These are phyloP conservation scores for Nannizziopsis barbatae DNA, from an alignment of 2,329 filamentous ascomycete genomes.

Conservation along the genomic window DNA sequence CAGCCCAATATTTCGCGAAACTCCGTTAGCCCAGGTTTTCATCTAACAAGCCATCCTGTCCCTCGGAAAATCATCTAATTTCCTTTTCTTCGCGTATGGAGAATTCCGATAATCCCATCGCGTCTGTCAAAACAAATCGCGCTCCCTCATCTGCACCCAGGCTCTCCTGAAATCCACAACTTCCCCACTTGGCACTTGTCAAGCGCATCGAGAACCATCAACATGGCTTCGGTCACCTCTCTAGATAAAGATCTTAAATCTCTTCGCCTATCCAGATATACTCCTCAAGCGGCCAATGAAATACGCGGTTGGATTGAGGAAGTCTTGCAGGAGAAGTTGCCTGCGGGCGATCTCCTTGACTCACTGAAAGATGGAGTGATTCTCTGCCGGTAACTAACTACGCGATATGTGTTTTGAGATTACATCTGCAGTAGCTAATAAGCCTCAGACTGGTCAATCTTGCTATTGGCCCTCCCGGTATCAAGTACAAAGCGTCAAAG, in stretches of 20 bases:
- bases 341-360: slow-evolving; percentile 67
- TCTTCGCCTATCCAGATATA: slow-evolving; percentile 86
- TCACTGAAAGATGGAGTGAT: slow-evolving; percentile 81
- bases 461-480: slow-evolving; percentile 60
- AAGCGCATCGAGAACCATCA: slow-evolving; percentile 9
- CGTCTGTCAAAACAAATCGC: too few relatives aligned
- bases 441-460: slow-evolving; percentile 64
- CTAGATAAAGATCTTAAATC: slow-evolving; percentile 92
- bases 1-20: too few relatives aligned
- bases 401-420: neutral
- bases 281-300: slow-evolving; percentile 78
- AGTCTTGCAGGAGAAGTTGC: slow-evolving; percentile 60
- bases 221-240: slow-evolving; percentile 86
- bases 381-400: slow-evolving; percentile 67
- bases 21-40: too few relatives aligned
- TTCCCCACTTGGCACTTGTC: too few relatives aligned
- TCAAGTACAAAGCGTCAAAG: slow-evolving; percentile 79
- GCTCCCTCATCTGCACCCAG: too few relatives aligned
- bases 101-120: too few relatives aligned
- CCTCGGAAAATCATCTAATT: too few relatives aligned
- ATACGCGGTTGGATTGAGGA: slow-evolving; percentile 76
- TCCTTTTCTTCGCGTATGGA: too few relatives aligned
- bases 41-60: too few relatives aligned
- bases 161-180: too few relatives aligned
- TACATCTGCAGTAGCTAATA: slow-evolving; percentile 20